These are phyloP conservation scores for Neurospora sp. DNA, from an alignment of 495 filamentous ascomycete genomes.

Conservation along the genomic window DNA sequence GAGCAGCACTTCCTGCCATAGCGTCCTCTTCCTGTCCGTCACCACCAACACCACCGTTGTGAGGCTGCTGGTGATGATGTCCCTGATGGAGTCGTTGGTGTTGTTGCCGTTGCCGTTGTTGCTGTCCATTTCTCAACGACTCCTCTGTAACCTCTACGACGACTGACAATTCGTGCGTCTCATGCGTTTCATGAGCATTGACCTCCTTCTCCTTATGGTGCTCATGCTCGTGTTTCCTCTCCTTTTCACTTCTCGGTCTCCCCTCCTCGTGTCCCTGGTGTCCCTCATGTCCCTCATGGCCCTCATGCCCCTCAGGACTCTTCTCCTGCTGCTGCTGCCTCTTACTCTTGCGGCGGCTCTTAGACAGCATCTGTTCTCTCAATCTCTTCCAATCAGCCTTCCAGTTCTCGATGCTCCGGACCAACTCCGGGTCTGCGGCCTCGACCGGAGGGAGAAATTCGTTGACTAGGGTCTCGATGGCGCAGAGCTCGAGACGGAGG, in stretches of 20 bases:
- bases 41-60: neutral
- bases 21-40: neutral
- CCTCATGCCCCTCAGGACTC: neutral
- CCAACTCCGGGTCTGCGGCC: constrained; percentile 29
- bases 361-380: constrained; percentile 16
- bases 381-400: constrained; percentile 32
- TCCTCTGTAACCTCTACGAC: neutral
- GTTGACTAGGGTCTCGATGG: constrained; percentile 40
- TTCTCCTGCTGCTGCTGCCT: neutral
- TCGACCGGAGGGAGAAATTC: constrained; percentile 27
- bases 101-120: neutral
- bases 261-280: neutral
- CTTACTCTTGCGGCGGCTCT: constrained; percentile 3
- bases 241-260: neutral
- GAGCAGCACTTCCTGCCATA: neutral
- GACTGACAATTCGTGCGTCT: neutral
- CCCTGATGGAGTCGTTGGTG: neutral
- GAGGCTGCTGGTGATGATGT: neutral
- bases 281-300: neutral
- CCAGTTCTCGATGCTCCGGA: constrained; percentile 35
- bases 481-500: constrained; percentile 42
- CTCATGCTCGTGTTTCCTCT: neutral
- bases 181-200: neutral
- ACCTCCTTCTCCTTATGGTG: neutral
- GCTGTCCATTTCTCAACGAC: neutral